Evolutionary conservation across 768 basidiomycete species (phyloP).

Genomic region (Mycena albidolilacea): DNA sequence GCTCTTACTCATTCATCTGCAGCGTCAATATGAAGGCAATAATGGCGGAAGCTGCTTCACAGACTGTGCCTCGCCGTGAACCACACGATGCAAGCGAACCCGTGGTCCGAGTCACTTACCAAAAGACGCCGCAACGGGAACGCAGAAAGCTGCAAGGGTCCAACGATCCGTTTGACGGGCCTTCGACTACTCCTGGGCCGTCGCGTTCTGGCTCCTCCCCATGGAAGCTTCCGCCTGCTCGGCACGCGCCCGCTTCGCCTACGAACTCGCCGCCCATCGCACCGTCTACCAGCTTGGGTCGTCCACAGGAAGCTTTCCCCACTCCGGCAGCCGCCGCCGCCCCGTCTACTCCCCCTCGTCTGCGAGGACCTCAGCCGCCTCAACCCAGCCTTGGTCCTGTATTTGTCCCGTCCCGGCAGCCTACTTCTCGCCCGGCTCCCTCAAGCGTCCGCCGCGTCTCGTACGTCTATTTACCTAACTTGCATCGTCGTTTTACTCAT

Average conservation of each 20-base stretch:
- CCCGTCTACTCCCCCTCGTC: constrained; percentile 39
- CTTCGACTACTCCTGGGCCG: constrained; percentile 11
- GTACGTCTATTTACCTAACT: constrained; percentile 54
- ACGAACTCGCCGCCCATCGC: constrained; percentile 30
- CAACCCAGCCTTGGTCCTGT: constrained; percentile 72
- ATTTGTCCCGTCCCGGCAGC: constrained; percentile 72
- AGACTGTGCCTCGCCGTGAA: constrained; percentile 31
- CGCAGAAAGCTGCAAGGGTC: constrained; percentile 26
- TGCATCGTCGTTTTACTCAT: constrained; percentile 5
- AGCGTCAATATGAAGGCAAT: constrained; percentile 90
- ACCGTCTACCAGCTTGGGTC: constrained; percentile 32
- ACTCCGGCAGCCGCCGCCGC: constrained; percentile 37
- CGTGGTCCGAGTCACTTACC: constrained; percentile 21
- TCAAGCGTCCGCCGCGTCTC: constrained; percentile 60
- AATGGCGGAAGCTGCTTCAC: constrained; percentile 80
- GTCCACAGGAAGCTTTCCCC: constrained; percentile 41
- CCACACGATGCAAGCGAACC: constrained; percentile 14
- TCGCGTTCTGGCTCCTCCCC: constrained; percentile 37
- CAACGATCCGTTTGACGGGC: constrained; percentile 17
- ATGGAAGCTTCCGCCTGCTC: constrained; percentile 32
- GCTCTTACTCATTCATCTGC: constrained; percentile 29
- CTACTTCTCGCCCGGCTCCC: constrained; percentile 45
- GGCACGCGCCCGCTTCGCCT: constrained; percentile 11
- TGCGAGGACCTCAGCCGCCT: constrained; percentile 47
- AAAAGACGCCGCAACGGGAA: constrained; percentile 38